Evolutionary conservation across 2,329 filamentous ascomycete species (phyloP), one percentile per base, ranked within the genome.

Genomic region (Penicillium crustosum): DNA sequence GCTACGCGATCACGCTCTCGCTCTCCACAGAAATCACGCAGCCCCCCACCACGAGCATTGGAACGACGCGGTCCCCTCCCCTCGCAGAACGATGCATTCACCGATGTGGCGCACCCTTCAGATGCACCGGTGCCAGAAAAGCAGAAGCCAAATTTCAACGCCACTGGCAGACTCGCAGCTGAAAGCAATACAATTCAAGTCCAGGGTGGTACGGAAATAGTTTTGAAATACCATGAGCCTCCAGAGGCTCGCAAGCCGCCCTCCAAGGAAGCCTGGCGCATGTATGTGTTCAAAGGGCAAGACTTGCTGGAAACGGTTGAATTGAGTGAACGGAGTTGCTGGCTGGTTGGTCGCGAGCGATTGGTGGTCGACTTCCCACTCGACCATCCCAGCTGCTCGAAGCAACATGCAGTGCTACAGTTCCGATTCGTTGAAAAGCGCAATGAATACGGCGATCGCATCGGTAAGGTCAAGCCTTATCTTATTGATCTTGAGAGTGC

Each of bases 151-250:
- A 99, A 97, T 75, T 96, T 89, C 75, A 85, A 83, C 21, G 85
- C 82, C 35, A 92, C 92, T 0, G 94, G 94, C 29, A 81, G 89
- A 8, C 82, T 99, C 19, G 94, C 94, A 3, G 91, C 92, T 44
- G 92, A 91, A 63, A 92, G 92, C 51, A 97, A 99, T 73, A 86
- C 86, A 8, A 86, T 95, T 61, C 85, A 85, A 21, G 71, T 75
- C 10, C 66, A 68, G 38, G 74, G 73, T 68, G 91, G 90, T 57
- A 83, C 83, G 23, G 87, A 50, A 39, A 63, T 96, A 54, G 86
- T 91, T 3, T 84, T 99, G 47, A 97, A 97, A 79, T 99, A 99
- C 75, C 90, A 97, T 77, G 94, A 99, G 76, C 94, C 94, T 1
- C 79, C 91, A 12, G 94, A 99, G 78, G 91, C 93, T 49, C 89